These are phyloP conservation scores for Jackrogersella multiformis DNA, from an alignment of 495 filamentous ascomycete genomes.

Conservation along the genomic window DNA sequence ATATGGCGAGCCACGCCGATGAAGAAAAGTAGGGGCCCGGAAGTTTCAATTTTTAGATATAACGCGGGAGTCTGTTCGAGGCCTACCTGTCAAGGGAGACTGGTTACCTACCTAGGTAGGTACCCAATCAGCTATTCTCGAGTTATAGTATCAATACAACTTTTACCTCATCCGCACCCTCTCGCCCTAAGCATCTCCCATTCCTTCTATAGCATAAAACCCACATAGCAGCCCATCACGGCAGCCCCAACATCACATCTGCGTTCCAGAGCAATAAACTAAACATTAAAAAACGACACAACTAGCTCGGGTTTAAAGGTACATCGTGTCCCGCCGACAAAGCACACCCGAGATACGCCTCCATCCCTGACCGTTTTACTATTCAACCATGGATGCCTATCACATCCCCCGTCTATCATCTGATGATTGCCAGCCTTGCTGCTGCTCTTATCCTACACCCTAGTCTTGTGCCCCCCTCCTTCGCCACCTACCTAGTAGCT, in stretches of 20 bases:
- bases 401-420: neutral
- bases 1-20: too few relatives aligned
- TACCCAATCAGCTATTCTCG: neutral
- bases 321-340: neutral
- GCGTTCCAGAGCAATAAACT: neutral
- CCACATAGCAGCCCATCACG: neutral
- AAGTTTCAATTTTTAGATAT: too few relatives aligned
- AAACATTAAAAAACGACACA: neutral
- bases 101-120: too few relatives aligned
- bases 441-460: conserved; percentile 44
- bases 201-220: neutral
- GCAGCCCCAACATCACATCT: neutral
- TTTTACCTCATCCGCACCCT: too few relatives aligned
- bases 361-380: neutral
- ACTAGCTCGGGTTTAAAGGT: neutral
- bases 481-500: neutral
- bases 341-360: conserved; percentile 3
- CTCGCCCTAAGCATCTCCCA: neutral
- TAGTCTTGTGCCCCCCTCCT: conserved; percentile 63
- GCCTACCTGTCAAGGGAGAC: too few relatives aligned
- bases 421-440: neutral
- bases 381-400: neutral
- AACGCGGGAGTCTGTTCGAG: too few relatives aligned
- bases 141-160: neutral
- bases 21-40: too few relatives aligned